phyloP scores from a whole-genome alignment of 1,284 basidiomycete genomes.

The Irpex sp. region DNA sequence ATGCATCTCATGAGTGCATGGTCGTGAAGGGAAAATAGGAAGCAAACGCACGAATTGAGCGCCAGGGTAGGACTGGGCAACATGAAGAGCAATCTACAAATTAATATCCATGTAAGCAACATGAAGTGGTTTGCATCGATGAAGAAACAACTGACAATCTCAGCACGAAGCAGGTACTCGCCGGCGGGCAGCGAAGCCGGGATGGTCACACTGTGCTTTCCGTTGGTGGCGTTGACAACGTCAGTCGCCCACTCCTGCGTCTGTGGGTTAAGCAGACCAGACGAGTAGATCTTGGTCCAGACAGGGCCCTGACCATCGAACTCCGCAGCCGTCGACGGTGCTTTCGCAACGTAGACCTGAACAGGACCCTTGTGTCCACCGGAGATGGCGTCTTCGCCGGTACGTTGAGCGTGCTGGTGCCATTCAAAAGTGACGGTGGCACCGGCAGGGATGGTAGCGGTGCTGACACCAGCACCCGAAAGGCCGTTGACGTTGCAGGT shows the following conservation, averaged over 20 bases:
- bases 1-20: neutral
- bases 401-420: conserved; percentile 44
- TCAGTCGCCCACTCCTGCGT: conserved; percentile 41
- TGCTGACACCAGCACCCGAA: conserved; percentile 33
- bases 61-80: conserved; percentile 35
- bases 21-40: neutral
- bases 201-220: conserved; percentile 42
- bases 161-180: conserved; percentile 44
- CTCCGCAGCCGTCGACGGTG: conserved; percentile 36
- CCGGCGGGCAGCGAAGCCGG: conserved; percentile 43
- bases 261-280: conserved; percentile 36
- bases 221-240: conserved; percentile 39
- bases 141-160: conserved; percentile 31
- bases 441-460: conserved; percentile 37
- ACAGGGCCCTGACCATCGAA: conserved; percentile 45
- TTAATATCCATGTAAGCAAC: neutral
- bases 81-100: conserved; percentile 40
- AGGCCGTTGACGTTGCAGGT: conserved; percentile 47
- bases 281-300: conserved; percentile 49
- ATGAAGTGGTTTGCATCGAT: neutral
- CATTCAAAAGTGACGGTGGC: conserved; percentile 38
- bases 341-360: conserved; percentile 46
- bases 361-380: conserved; percentile 47
- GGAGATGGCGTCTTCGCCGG: conserved; percentile 48
- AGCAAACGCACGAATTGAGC: conserved; percentile 33